Evolutionary conservation across 768 basidiomycete genomes (phyloP).

Genomic region (Pholiota molesta): DNA sequence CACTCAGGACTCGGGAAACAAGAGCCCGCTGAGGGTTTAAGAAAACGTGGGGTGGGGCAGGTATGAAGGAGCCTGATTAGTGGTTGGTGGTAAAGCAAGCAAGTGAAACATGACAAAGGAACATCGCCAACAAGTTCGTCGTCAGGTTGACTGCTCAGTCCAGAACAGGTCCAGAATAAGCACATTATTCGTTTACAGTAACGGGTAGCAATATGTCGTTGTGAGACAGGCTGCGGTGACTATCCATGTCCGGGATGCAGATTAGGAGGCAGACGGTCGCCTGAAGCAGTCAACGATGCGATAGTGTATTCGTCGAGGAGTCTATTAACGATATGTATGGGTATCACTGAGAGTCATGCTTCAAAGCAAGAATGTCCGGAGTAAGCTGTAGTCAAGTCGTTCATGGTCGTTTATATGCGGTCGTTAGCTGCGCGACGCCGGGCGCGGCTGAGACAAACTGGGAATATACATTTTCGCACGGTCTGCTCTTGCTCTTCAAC

Average conservation of each 20-base stretch:
- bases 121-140: not conserved
- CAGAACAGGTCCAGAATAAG: not conserved
- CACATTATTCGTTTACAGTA: not conserved
- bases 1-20: not conserved
- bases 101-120: conserved; percentile 2
- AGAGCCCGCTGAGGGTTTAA: not conserved
- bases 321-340: too few relatives aligned
- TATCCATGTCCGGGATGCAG: not conserved
- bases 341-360: too few relatives aligned
- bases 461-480: not conserved
- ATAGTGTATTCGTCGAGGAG: too few relatives aligned
- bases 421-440: not conserved
- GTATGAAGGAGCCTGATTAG: not conserved
- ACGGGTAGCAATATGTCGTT: not conserved
- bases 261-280: not conserved
- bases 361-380: not conserved
- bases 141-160: not conserved
- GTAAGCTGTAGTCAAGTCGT: not conserved
- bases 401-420: not conserved
- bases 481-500: not conserved
- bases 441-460: not conserved
- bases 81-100: not conserved
- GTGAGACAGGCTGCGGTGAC: not conserved
- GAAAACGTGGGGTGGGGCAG: conserved; percentile 2
- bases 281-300: too few relatives aligned